phyloP scores from a whole-genome alignment of 2,329 filamentous ascomycete genomes.

The Fusarium sp. region DNA sequence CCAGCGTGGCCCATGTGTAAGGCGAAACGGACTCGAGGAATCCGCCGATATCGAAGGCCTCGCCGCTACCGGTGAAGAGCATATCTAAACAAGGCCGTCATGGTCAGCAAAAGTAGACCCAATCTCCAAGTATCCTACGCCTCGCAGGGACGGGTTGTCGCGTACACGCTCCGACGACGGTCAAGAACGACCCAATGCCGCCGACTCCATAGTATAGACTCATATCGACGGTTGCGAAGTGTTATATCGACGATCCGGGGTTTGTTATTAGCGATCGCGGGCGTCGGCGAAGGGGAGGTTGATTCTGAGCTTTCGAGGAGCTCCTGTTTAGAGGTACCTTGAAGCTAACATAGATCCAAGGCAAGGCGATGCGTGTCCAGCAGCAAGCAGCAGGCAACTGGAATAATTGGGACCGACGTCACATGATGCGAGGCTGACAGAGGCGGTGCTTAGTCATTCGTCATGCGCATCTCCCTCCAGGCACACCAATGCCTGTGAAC shows the following conservation, averaged over 20 bases:
- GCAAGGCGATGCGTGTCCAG: conserved; percentile 43
- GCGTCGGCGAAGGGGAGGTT: conserved; percentile 38
- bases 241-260: conserved; percentile 39
- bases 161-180: conserved; percentile 83
- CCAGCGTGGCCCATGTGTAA: conserved; percentile 90
- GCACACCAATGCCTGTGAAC: conserved; percentile 26
- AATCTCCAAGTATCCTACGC: conserved; percentile 12
- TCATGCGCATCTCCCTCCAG: conserved; percentile 21
- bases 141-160: conserved; percentile 37
- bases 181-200: conserved; percentile 73
- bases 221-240: conserved; percentile 63
- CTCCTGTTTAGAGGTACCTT: conserved; percentile 45
- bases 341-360: conserved; percentile 35
- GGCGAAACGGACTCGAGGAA: conserved; percentile 96
- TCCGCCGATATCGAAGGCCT: conserved; percentile 95
- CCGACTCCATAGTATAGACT: conserved; percentile 77
- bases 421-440: conserved; percentile 50
- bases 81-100: conserved; percentile 73
- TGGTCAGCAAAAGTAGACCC: conserved; percentile 28
- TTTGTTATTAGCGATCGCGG: conserved; percentile 34
- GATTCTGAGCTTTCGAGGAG: conserved; percentile 45
- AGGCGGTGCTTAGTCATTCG: conserved; percentile 44
- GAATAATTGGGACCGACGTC: conserved; percentile 46
- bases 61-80: conserved; percentile 96
- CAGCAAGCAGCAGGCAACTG: conserved; percentile 40